phyloP scores from a whole-genome alignment of 2,329 filamentous ascomycete species.

The Diaporthe sp. region DNA sequence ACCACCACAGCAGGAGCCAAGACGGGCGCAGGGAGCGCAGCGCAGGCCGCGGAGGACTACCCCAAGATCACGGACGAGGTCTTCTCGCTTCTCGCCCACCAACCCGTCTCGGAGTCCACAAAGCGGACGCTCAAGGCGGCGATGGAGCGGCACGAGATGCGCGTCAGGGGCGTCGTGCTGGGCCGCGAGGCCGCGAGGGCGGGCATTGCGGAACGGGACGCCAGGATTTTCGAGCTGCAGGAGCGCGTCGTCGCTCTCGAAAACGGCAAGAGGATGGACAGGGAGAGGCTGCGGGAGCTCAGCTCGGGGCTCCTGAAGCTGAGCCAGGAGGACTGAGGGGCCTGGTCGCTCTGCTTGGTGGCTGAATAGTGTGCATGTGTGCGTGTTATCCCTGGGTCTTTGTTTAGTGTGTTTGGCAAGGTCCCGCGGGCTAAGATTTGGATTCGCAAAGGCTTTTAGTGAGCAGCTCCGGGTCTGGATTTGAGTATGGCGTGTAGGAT shows the following conservation, averaged over 20 bases:
- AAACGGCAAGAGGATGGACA: conserved; percentile 45
- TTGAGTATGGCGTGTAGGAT: not conserved
- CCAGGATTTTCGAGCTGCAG: conserved; percentile 55
- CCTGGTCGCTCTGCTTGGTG: not conserved
- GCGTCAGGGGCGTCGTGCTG: conserved; percentile 71
- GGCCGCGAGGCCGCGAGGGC: conserved; percentile 77
- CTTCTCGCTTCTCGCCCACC: conserved; percentile 62
- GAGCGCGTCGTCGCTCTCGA: conserved; percentile 56
- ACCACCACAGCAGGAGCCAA: conserved; percentile 38
- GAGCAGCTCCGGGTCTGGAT: not conserved
- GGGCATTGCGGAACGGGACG: conserved; percentile 73
- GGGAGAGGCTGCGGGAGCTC: conserved; percentile 41
- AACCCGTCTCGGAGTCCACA: conserved; percentile 56
- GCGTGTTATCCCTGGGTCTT: not conserved
- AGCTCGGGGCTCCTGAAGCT: conserved; percentile 35
- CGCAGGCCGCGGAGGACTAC: conserved; percentile 44
- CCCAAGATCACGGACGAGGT: conserved; percentile 61
- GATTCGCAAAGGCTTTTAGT: not conserved
- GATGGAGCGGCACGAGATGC: conserved; percentile 70
- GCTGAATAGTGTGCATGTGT: no score
- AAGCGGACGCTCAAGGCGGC: conserved; percentile 57
- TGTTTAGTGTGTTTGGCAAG: not conserved
- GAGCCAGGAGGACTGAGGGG: conserved; percentile 26
- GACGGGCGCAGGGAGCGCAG: not conserved
- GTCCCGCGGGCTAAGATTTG: not conserved